Conservation (phyloP, 352 stramenopile species). For the Phytopythium aichiense region DNA sequence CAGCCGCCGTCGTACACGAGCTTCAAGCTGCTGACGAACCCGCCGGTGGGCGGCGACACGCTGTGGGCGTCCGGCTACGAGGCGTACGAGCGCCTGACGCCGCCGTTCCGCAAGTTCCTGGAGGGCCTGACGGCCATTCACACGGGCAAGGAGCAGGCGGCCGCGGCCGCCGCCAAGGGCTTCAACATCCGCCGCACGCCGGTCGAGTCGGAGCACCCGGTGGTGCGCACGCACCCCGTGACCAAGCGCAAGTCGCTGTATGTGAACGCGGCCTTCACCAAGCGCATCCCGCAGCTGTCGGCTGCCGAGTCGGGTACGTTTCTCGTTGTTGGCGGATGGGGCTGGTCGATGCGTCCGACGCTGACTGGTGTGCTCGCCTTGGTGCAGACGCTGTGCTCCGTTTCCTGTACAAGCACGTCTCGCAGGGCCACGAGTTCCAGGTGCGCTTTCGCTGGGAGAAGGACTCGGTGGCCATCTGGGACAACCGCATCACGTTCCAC, state of each 20-base stretch:
- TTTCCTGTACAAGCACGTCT: slow-evolving; percentile 22
- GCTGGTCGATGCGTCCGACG: not conserved
- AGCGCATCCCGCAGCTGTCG: slow-evolving; percentile 31
- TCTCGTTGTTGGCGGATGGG: not conserved
- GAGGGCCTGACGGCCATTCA: slow-evolving; percentile 38
- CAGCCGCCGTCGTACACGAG: slow-evolving; percentile 26
- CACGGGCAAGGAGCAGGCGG: slow-evolving; percentile 36
- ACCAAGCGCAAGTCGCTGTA: slow-evolving; percentile 30
- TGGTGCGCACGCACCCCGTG: slow-evolving; percentile 37
- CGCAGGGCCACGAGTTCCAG: slow-evolving; percentile 31
- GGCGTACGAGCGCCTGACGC: slow-evolving; percentile 37
- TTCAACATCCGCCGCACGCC: slow-evolving; percentile 25
- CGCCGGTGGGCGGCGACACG: slow-evolving; percentile 32
- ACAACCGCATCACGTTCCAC: slow-evolving; percentile 31
- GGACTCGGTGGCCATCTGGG: slow-evolving; percentile 28
- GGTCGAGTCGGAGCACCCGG: slow-evolving; percentile 35
- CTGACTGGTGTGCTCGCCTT: not conserved
- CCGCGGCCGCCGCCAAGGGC: slow-evolving; percentile 15
- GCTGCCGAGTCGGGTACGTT: slow-evolving; percentile 29
- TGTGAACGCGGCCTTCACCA: slow-evolving; percentile 36
- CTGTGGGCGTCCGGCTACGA: slow-evolving; percentile 39
- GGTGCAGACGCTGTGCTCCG: slow-evolving; percentile 5
- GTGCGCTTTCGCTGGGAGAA: slow-evolving; percentile 30
- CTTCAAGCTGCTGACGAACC: slow-evolving; percentile 28
- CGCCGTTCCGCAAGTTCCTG: slow-evolving; percentile 31